Evolutionary conservation across 805 yeast genomes (phyloP).

Genomic region (Candida lessepsii): DNA sequence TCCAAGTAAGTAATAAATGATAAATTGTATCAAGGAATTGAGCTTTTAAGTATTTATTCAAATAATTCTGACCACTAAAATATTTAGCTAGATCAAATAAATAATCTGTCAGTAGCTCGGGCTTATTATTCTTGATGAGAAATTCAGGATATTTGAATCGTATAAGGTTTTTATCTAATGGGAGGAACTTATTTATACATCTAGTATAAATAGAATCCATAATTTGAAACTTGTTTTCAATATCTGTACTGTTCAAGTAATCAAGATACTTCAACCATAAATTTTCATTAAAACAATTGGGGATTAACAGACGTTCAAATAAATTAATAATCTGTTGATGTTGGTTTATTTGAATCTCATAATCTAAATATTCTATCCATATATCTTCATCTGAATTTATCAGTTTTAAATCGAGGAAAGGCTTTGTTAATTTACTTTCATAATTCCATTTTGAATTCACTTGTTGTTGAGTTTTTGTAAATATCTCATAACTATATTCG

Average conservation of each 20-base stretch:
- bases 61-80: slow-evolving; percentile 20
- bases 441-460: slow-evolving; percentile 67
- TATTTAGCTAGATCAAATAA: slow-evolving; percentile 25
- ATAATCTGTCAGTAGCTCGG: slow-evolving; percentile 26
- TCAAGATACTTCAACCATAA: slow-evolving; percentile 70
- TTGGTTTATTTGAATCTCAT: slow-evolving; percentile 38
- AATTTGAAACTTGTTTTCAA: slow-evolving; percentile 21
- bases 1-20: slow-evolving; percentile 12
- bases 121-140: slow-evolving; percentile 18
- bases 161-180: slow-evolving; percentile 24
- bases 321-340: slow-evolving; percentile 29
- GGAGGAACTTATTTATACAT: slow-evolving; percentile 45
- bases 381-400: slow-evolving; percentile 33
- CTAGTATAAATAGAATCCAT: slow-evolving; percentile 48
- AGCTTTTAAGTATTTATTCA: slow-evolving; percentile 15
- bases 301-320: slow-evolving; percentile 73
- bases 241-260: slow-evolving; percentile 42
- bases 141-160: slow-evolving; percentile 27
- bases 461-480: slow-evolving; percentile 45
- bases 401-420: slow-evolving; percentile 50
- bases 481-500: slow-evolving; percentile 42
- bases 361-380: slow-evolving; percentile 67
- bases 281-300: slow-evolving; percentile 56
- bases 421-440: slow-evolving; percentile 63
- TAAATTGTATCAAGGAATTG: slow-evolving; percentile 19